Base-by-base conservation (phyloP, 164 flowering plant species). In the Malania oleifera region DNA sequence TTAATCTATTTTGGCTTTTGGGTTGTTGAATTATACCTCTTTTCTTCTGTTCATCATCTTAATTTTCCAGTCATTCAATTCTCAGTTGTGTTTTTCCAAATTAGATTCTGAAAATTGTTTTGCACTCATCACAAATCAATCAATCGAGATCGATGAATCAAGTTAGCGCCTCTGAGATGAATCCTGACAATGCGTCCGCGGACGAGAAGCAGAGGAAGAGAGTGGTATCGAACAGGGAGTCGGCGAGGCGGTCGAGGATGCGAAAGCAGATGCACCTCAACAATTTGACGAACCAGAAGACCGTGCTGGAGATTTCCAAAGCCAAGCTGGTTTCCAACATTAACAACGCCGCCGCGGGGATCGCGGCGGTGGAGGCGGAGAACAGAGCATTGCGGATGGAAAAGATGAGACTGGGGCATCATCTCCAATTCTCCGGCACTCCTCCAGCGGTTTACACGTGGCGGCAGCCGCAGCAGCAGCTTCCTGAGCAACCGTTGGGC, bases 221-320 rank as follows among this genome's bases (percentile, higher is more conserved):
- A 52, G 83, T 81, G 92, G 31, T 75, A 2, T 86, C 89, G 2
- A 86, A 86, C 53, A 60, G 87, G 10, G 89, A 81, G 60, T 86
- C 89, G 0, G 87, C 92, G 0, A 67, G 77, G 66, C 72, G 89
- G 15, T 86, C 87, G 14, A 56, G 95, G 50, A 70, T 71, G 77
- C 79, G 62, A 73, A 86, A 72, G 73, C 87, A 86, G 60, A 71
- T 81, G 51, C 86, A 73, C 43, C 23, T 83, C 50, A 82, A 78
- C 44, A 83, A 83, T 9, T 55, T 82, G 72, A 64, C 77, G 0
- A 71, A 56, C 18, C 75, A 84, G 48, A 67, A 63, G 10, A 34
- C 54, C 1, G 50, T 41, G 14, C 57, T 81, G 48, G 54, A 66
- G 53, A 67, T 53, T 7, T 67, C 63, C 11, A 81, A 76, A 54